These are phyloP conservation scores for Backusella westeae DNA, from an alignment of 192 early-diverging fungal species.

Conservation along the genomic window DNA sequence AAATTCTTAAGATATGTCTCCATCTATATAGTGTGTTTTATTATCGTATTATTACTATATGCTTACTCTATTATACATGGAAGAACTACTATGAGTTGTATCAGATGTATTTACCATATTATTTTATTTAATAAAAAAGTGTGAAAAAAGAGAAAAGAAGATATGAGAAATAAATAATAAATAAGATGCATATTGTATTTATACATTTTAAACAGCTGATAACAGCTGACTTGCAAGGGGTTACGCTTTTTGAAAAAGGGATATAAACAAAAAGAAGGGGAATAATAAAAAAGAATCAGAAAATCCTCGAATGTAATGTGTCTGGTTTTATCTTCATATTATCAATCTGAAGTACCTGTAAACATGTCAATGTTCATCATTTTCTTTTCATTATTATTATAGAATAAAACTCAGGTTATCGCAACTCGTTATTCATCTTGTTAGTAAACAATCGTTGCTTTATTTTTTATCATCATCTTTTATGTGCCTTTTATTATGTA, in stretches of 20 bases:
- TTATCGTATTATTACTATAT: background rate
- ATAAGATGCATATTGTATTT: background rate
- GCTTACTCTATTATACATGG: slow-evolving; percentile 1
- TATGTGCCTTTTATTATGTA: too few relatives aligned
- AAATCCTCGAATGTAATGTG: background rate
- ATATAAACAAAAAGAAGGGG: background rate
- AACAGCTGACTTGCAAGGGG: background rate
- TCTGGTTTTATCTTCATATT: background rate
- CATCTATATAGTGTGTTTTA: background rate
- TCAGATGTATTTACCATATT: slow-evolving; percentile 1
- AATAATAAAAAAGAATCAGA: background rate
- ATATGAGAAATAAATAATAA: background rate
- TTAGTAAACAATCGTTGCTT: background rate
- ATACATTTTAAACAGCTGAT: slow-evolving; percentile 3
- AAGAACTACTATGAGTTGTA: background rate
- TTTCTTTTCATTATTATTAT: background rate
- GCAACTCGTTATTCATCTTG: background rate
- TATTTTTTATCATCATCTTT: background rate
- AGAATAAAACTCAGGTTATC: background rate
- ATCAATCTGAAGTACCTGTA: background rate
- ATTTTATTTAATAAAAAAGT: background rate
- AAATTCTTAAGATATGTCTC: background rate
- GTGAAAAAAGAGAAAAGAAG: background rate
- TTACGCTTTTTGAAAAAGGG: background rate
- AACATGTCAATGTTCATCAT: background rate